phyloP scores from a whole-genome alignment of 129 eudicot genomes.

The Ambrosia artemisiifolia region DNA sequence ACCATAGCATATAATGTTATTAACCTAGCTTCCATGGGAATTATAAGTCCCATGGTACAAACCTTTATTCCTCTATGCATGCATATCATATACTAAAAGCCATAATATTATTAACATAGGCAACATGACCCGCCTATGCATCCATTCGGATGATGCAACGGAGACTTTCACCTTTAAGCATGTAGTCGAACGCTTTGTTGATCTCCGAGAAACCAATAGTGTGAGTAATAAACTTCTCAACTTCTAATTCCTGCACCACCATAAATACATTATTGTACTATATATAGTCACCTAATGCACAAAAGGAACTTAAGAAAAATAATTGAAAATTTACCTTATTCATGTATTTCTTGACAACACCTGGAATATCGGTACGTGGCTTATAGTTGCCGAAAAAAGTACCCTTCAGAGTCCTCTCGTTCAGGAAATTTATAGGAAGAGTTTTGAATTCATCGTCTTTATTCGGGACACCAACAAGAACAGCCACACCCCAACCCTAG shows the following conservation, averaged over 20 bases:
- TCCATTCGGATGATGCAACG: slow-evolving; percentile 68
- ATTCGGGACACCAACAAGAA: slow-evolving; percentile 66
- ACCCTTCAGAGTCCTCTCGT: slow-evolving; percentile 63
- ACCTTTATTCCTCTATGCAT: slow-evolving; percentile 25
- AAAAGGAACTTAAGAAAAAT: background rate
- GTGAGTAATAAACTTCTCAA: slow-evolving; percentile 72
- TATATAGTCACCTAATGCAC: background rate
- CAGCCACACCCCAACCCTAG: slow-evolving; percentile 80
- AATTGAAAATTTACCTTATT: slow-evolving; percentile 38
- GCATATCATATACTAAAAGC: slow-evolving; percentile 7
- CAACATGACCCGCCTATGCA: slow-evolving; percentile 10
- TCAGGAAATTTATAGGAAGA: slow-evolving; percentile 46
- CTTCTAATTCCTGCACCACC: slow-evolving; percentile 50
- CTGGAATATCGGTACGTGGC: slow-evolving; percentile 54
- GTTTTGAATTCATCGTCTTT: slow-evolving; percentile 58
- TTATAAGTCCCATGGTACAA: slow-evolving; percentile 15
- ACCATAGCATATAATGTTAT: no score
- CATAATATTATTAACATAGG: background rate
- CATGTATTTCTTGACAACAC: slow-evolving; percentile 57
- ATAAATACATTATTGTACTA: background rate
- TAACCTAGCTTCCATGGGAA: background rate
- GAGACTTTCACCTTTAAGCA: slow-evolving; percentile 62
- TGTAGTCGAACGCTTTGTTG: slow-evolving; percentile 71
- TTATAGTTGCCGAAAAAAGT: slow-evolving; percentile 66
- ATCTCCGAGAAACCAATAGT: slow-evolving; percentile 53